Percentiles rank a stretch among this genome's conserved stretches.
phyloP scores from a whole-genome alignment of 768 basidiomycete genomes.

The Suillus americanus region DNA sequence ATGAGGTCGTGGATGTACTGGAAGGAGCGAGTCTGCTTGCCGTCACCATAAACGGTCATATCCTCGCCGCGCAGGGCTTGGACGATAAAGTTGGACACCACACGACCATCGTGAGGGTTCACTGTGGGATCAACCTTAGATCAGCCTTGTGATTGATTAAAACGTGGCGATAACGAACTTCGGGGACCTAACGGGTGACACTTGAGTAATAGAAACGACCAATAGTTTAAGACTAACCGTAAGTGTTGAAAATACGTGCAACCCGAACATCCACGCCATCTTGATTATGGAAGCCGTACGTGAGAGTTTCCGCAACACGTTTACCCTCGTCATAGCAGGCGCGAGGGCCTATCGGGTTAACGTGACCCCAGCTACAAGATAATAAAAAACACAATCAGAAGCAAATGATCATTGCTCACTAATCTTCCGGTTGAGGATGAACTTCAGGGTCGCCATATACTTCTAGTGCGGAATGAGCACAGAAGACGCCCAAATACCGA shows the following conservation, averaged over 20 bases:
- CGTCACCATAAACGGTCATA: constrained; percentile 96
- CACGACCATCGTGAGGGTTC: constrained; percentile 96
- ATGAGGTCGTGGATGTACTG: constrained; percentile 98
- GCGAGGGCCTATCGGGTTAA: constrained; percentile 96
- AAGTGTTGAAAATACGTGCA: constrained; percentile 98
- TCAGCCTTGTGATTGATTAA: constrained; percentile 3
- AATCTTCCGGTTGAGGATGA: constrained; percentile 95
- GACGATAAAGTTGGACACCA: constrained; percentile 98
- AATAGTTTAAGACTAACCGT: constrained; percentile 43
- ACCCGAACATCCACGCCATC: constrained; percentile 96
- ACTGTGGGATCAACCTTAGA: constrained; percentile 42
- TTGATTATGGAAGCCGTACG: constrained; percentile 94
- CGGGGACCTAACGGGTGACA: constrained; percentile 46
- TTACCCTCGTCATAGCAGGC: constrained; percentile 99
- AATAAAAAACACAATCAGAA: constrained; percentile 16
- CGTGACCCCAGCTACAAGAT: constrained; percentile 84
- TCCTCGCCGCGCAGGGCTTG: constrained; percentile 96
- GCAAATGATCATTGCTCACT: constrained; percentile 53
- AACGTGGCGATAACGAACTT: constrained; percentile 41
- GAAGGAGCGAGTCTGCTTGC: constrained; percentile 91
- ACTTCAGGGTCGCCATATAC: constrained; percentile 99
- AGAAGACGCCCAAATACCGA: background rate
- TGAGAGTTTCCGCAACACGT: constrained; percentile 96
- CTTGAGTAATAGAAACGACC: constrained; percentile 1
- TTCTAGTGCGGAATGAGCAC: constrained; percentile 48